Conservation (phyloP, 2,329 filamentous ascomycete species). For the Ophiostoma sp. region DNA sequence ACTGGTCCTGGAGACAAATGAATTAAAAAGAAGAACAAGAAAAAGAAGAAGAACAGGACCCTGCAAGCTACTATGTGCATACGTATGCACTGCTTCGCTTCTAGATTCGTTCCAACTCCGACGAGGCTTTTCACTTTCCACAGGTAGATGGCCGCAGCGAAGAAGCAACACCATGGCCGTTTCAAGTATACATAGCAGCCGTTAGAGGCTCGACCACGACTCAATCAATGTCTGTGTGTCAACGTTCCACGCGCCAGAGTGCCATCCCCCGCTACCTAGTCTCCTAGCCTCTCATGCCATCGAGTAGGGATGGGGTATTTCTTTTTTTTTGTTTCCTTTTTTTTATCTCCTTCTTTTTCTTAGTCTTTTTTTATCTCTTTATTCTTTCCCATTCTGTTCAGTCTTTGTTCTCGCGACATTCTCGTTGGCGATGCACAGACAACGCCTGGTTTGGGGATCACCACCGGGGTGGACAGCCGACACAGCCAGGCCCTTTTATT, state of each 20-base stretch:
- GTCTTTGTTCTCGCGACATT: conserved; percentile 11
- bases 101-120: neutral
- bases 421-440: conserved; percentile 16
- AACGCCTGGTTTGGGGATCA: conserved; percentile 13
- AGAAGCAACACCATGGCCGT: conserved; percentile 21
- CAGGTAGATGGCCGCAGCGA: neutral
- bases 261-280: conserved; percentile 16
- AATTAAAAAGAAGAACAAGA: neutral
- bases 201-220: conserved; percentile 17
- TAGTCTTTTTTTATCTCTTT: neutral
- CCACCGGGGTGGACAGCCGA: conserved; percentile 18
- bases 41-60: neutral
- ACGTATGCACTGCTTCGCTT: neutral
- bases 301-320: neutral
- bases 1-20: neutral
- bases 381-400: neutral
- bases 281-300: conserved; percentile 2
- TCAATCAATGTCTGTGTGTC: conserved; percentile 24
- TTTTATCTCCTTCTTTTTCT: neutral
- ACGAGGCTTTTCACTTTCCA: conserved; percentile 1
- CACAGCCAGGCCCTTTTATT: conserved; percentile 19
- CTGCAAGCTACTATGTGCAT: neutral
- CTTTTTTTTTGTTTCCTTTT: too few relatives aligned
- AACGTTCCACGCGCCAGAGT: conserved; percentile 21
- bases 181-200: conserved; percentile 21